Evolutionary conservation across 345 rosid genomes (phyloP), one percentile per base, ranked within the genome.

Genomic region (Bruguiera parviflora): DNA sequence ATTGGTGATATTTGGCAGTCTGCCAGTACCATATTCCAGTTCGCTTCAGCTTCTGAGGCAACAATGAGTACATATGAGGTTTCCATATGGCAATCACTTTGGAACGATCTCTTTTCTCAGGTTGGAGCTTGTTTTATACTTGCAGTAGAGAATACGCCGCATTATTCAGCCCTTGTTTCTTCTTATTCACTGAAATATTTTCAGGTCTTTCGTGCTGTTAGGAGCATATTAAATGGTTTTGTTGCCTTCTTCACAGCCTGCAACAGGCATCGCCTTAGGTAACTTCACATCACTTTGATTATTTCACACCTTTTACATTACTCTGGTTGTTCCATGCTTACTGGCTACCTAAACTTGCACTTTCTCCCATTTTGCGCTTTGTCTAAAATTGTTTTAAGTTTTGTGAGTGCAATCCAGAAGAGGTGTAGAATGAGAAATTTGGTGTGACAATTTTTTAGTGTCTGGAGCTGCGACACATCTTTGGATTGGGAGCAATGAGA

Each of bases 251-350:
- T 92, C 71, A 72, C 87, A 31, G 87, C 97, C 31, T 96, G 99
- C 85, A 92, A 96, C 81, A 84, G 99, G 77, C 99, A 96, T 80
- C 97, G 98, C 61, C 97, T 96, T 51, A 90, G 99, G 99, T 96
- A 78, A 60, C 32, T 35, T 27, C 49, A 49, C 73, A 35, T 72
- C 61, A 68, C 8, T 59, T 28, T 21, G 31, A 31, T 56, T 10
- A 4, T 22, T 56, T 56, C 5, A 46, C 53, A 11, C 20, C n/a
- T 61, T 37, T 62, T 20, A 57, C 31, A 18, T 29, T n/a, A 9
- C 22, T 56, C 13, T 6, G 55, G 9, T 39, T 33, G 46, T 28
- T 25, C 19, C 25, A 11, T 35, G 7, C 32, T 13, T n/a, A 28
- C 56, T 20, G 20, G 4, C n/a, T 59, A 15, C 19, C 32, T n/a